These are phyloP conservation scores for Strombidium stylifer DNA, from an alignment of 73 alveolate genomes.

Conservation along the genomic window DNA sequence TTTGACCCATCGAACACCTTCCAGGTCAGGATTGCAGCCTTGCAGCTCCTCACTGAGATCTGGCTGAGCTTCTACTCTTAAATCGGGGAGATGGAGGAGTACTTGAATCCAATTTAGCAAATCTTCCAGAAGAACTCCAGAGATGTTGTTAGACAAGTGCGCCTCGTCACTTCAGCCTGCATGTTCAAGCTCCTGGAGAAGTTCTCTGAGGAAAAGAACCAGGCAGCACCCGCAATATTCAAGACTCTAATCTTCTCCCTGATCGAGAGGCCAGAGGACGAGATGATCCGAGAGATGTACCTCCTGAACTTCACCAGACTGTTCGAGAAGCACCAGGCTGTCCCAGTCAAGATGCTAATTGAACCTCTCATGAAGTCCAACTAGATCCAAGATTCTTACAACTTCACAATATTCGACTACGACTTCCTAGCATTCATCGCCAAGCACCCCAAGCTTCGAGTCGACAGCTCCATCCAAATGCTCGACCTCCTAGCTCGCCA, in stretches of 20 bases:
- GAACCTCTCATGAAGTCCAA: slow-evolving; percentile 94
- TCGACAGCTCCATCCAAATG: slow-evolving; percentile 85
- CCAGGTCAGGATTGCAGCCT: slow-evolving; percentile 78
- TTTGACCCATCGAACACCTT: slow-evolving; percentile 66
- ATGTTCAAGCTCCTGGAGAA: slow-evolving; percentile 69
- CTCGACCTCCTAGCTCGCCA: slow-evolving; percentile 92
- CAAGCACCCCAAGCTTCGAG: slow-evolving; percentile 88
- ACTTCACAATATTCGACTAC: slow-evolving; percentile 90
- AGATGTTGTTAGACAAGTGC: slow-evolving; percentile 61
- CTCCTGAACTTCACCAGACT: slow-evolving; percentile 76
- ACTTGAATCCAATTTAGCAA: slow-evolving; percentile 46
- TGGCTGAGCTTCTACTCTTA: slow-evolving; percentile 64
- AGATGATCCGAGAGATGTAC: slow-evolving; percentile 84
- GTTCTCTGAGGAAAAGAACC: slow-evolving; percentile 86
- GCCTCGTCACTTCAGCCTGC: slow-evolving; percentile 52
- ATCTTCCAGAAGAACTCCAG: slow-evolving; percentile 64
- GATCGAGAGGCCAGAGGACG: slow-evolving; percentile 93
- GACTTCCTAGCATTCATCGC: slow-evolving; percentile 89
- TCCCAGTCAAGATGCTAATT: slow-evolving; percentile 93
- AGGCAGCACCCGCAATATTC: slow-evolving; percentile 92
- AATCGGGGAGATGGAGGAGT: slow-evolving; percentile 66
- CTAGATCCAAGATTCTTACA: slow-evolving; percentile 81
- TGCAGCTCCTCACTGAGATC: slow-evolving; percentile 68
- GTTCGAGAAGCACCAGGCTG: slow-evolving; percentile 76
- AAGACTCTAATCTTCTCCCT: slow-evolving; percentile 86